These are phyloP conservation scores for Colletotrichum lupini DNA, from an alignment of 2,329 filamentous ascomycete species.

Conservation along the genomic window DNA sequence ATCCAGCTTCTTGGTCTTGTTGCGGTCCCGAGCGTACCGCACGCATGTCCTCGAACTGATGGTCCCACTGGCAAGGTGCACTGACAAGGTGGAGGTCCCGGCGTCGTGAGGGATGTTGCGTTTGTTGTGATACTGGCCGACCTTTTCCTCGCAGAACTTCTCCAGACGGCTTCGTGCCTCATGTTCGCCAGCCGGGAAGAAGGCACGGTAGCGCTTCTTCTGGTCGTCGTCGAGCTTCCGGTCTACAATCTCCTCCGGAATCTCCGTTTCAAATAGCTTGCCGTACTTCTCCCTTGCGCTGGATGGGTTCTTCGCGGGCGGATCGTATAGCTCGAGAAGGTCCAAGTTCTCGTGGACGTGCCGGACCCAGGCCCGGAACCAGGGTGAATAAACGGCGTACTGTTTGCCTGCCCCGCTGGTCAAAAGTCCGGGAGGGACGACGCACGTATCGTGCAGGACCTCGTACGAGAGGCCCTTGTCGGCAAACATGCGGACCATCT, in stretches of 20 bases:
- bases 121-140: constrained; percentile 69
- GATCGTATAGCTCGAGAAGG: constrained; percentile 70
- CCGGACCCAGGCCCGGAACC: constrained; percentile 81
- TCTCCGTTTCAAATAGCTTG: constrained; percentile 67
- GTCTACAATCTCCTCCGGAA: constrained; percentile 71
- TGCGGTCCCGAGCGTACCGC: constrained; percentile 69
- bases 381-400: constrained; percentile 87
- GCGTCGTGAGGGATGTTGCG: constrained; percentile 74
- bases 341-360: constrained; percentile 78
- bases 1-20: constrained; percentile 74
- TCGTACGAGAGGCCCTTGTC: constrained; percentile 75
- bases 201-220: constrained; percentile 61
- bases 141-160: constrained; percentile 75
- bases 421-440: constrained; percentile 80
- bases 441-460: constrained; percentile 83
- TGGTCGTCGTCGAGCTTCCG: constrained; percentile 72
- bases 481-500: constrained; percentile 69
- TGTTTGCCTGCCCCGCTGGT: constrained; percentile 77
- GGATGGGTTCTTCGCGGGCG: constrained; percentile 50
- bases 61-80: constrained; percentile 77
- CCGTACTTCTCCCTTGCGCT: constrained; percentile 56
- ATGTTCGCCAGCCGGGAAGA: constrained; percentile 83
- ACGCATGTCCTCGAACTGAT: constrained; percentile 76
- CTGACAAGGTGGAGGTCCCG: constrained; percentile 75
- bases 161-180: constrained; percentile 73